phyloP scores from a whole-genome alignment of 2,329 filamentous ascomycete genomes.

The Lachnum nothofagi region DNA sequence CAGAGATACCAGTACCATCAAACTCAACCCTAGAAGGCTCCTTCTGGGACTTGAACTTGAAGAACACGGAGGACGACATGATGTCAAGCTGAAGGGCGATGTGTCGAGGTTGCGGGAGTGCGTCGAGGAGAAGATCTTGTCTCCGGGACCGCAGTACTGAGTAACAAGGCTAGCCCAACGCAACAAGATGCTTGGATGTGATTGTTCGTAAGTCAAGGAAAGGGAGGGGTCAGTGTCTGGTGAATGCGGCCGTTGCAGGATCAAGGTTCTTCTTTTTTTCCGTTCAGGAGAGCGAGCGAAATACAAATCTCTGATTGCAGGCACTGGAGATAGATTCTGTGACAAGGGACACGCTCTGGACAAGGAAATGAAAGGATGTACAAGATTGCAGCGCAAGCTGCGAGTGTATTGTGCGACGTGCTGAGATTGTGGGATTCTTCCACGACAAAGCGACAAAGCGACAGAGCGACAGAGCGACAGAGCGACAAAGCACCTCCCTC shows the following conservation, averaged over 20 bases:
- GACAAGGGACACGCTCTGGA: slow-evolving; percentile 28
- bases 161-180: slow-evolving; percentile 21
- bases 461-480: too few species aligned
- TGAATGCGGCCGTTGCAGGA: slow-evolving; percentile 32
- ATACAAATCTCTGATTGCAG: slow-evolving; percentile 36
- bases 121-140: slow-evolving; percentile 10
- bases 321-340: slow-evolving; percentile 32
- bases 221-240: slow-evolving; percentile 23
- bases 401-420: slow-evolving; percentile 22
- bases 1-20: slow-evolving; percentile 94
- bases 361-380: slow-evolving; percentile 32
- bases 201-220: slow-evolving; percentile 22
- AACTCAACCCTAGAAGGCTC: slow-evolving; percentile 92
- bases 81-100: slow-evolving; percentile 16
- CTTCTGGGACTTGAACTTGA: slow-evolving; percentile 99
- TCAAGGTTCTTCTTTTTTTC: slow-evolving; percentile 34
- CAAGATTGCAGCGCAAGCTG: slow-evolving; percentile 32
- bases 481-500: slow-evolving; percentile 21
- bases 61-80: slow-evolving; percentile 77
- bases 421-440: slow-evolving; percentile 24
- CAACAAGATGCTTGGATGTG: slow-evolving; percentile 23
- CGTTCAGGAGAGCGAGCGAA: slow-evolving; percentile 33
- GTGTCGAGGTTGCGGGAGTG: slow-evolving; percentile 2
- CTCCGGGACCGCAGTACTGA: slow-evolving; percentile 11
- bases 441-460: slow-evolving; percentile 24